A percentile compares a stretch with the other conserved stretches of the same genome.
phyloP scores from a whole-genome alignment of 768 basidiomycete genomes.

The Rhodotorula babjevae region DNA sequence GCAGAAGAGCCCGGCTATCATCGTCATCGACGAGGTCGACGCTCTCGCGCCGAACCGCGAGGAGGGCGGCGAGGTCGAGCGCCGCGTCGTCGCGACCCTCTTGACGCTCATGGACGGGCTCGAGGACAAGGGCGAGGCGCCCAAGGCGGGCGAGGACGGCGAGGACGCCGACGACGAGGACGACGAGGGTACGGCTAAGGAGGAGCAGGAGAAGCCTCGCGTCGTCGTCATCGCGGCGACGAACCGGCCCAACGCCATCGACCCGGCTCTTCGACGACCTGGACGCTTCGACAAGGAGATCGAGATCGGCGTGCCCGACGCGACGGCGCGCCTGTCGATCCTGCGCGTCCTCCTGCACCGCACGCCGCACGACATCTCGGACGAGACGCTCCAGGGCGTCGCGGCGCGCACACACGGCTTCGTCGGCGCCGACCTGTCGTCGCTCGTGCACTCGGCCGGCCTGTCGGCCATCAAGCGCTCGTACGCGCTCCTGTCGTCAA shows the following conservation, averaged over 20 bases:
- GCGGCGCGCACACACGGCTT: conserved; percentile 82
- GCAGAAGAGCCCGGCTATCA: conserved; percentile 76
- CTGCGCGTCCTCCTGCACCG: conserved; percentile 75
- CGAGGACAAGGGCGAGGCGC: conserved; percentile 52
- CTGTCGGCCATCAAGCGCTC: conserved; percentile 78
- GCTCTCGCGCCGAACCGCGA: conserved; percentile 86
- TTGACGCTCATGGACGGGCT: conserved; percentile 88
- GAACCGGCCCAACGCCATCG: conserved; percentile 90
- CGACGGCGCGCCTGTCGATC: conserved; percentile 75
- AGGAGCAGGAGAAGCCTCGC: conserved; percentile 45
- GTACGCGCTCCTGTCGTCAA: conserved; percentile 48
- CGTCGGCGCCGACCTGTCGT: conserved; percentile 91
- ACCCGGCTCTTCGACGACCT: conserved; percentile 82
- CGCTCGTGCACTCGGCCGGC: conserved; percentile 87
- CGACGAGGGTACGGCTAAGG: conserved; percentile 5
- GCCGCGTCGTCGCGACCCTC: conserved; percentile 88
- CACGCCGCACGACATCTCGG: conserved; percentile 68
- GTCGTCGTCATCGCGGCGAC: conserved; percentile 96
- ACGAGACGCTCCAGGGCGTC: conserved; percentile 60
- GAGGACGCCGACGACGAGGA: conserved; percentile 21
- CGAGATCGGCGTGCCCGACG: conserved; percentile 90
- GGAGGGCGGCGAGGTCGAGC: conserved; percentile 90
- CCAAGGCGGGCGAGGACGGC: conserved; percentile 49
- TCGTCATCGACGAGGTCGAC: conserved; percentile 93
- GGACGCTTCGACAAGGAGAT: conserved; percentile 92